These are phyloP conservation scores for Pichia scutulata DNA, from an alignment of 805 yeast species.

Conservation along the genomic window DNA sequence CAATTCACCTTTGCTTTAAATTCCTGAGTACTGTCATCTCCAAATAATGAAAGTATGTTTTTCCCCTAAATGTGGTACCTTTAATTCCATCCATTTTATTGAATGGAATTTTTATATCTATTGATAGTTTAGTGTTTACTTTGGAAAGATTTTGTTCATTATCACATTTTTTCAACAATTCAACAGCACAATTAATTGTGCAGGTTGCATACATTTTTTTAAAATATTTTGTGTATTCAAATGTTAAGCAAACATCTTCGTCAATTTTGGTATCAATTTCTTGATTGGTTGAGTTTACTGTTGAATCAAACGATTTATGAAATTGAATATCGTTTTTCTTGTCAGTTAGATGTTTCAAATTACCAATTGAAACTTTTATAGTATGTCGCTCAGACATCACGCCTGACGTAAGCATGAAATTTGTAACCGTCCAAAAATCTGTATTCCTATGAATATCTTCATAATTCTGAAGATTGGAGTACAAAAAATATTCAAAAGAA, in stretches of 20 bases:
- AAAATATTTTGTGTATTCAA: not conserved
- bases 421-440: not conserved
- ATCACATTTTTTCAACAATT: not conserved
- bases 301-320: not conserved
- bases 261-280: not conserved
- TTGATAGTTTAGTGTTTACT: not conserved
- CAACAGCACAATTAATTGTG: constrained; percentile 7
- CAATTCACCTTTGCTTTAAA: too few relatives aligned
- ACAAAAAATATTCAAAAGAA: constrained; percentile 35
- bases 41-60: constrained; percentile 32
- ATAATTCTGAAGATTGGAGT: not conserved
- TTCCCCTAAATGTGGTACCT: constrained; percentile 52
- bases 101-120: not conserved
- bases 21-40: not conserved
- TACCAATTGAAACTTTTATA: not conserved
- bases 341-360: not conserved
- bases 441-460: not conserved
- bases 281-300: not conserved
- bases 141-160: not conserved
- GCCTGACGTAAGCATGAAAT: not conserved
- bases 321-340: not conserved
- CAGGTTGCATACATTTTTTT: not conserved
- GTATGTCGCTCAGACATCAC: not conserved
- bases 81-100: constrained; percentile 55
- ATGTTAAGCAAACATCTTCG: constrained; percentile 5